These are phyloP conservation scores for Populus hybrid DNA, from an alignment of 441 rosid genomes.

Conservation along the genomic window DNA sequence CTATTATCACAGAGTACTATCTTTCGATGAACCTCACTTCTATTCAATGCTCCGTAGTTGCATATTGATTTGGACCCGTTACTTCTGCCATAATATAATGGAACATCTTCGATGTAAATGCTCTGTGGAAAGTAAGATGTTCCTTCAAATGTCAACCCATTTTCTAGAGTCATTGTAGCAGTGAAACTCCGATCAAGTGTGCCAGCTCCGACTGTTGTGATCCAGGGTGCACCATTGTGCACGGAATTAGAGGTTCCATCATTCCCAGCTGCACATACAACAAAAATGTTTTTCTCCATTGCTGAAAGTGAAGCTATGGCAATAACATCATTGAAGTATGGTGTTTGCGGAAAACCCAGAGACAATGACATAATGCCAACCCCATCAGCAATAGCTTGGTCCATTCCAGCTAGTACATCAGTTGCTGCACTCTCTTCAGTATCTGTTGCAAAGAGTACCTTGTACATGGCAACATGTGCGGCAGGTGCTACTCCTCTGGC, in stretches of 20 bases:
- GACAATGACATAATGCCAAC: conserved; percentile 65
- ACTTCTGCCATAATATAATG: conserved; percentile 28
- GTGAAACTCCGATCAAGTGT: conserved; percentile 58
- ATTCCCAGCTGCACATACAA: conserved; percentile 58
- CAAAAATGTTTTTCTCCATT: conserved; percentile 44
- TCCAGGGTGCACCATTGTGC: conserved; percentile 60
- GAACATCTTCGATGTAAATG: conserved; percentile 21
- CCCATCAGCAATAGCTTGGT: conserved; percentile 57
- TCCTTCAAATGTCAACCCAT: conserved; percentile 36
- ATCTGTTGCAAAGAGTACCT: conserved; percentile 46
- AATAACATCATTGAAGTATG: conserved; percentile 56
- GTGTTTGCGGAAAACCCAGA: conserved; percentile 49
- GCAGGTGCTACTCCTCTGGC: conserved; percentile 68
- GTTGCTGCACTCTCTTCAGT: conserved; percentile 42
- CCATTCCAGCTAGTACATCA: conserved; percentile 69
- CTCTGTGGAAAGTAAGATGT: conserved; percentile 29
- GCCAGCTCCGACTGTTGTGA: conserved; percentile 56
- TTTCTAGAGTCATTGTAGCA: conserved; percentile 41
- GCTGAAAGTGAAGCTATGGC: conserved; percentile 62
- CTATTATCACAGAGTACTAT: conserved; percentile 33
- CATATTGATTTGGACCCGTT: conserved; percentile 24
- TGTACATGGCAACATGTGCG: conserved; percentile 57
- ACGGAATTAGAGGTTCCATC: conserved; percentile 46
- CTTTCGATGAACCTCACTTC: conserved; percentile 31
- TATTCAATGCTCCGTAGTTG: conserved; percentile 13